Evolutionary conservation across 441 rosid genomes (phyloP), one percentile per base, ranked within the genome.

Genomic region (Arabidopsis hybrid): DNA sequence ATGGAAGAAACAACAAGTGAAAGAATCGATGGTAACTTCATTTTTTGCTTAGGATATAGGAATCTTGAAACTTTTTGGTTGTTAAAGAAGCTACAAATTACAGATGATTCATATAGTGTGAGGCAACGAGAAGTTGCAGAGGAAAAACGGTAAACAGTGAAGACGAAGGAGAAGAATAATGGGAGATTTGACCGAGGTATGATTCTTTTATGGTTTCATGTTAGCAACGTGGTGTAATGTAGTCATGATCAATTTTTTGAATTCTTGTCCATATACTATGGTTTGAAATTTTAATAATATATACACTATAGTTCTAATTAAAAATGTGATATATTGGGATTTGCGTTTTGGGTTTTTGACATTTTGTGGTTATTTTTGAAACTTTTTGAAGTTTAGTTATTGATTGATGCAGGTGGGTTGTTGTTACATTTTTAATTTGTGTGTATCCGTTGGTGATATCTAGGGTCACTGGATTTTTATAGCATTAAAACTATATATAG

Each of bases 61-160:
- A 21, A 12, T 17, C 21, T 18, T 6, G 11, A 58, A 16, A 40
- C n/a, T 7, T 9, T 38, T 49, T 34, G 17, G 18, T 11, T n/a
- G 61, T 58, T 21, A 43, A 14, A 21, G 9, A 10, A 29, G 31
- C 8, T 40, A 55, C 16, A 56, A 31, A 31, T 43, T 43, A 43
- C 47, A 43, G 4, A 42, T 56, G 13, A 31, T 39, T 71, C 34
- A 26, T 62, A 4, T 32, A 53, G 26, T 21, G 62, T 42, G 55
- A 63, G 21, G 77, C 77, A 73, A 73, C 77, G 77, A 74, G 72
- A 21, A 31, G 78, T 66, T 74, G 78, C 72, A 58, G 67, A 39
- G 67, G 1, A 31, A 58, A 59, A 60, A 58, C 3, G 46, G 47
- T 38, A 13, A 74, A 59, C 72, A 59, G 46, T 49, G 72, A 74